Base-by-base conservation (phyloP, 2,329 filamentous ascomycete genomes). In the Claviceps quebecensis region DNA sequence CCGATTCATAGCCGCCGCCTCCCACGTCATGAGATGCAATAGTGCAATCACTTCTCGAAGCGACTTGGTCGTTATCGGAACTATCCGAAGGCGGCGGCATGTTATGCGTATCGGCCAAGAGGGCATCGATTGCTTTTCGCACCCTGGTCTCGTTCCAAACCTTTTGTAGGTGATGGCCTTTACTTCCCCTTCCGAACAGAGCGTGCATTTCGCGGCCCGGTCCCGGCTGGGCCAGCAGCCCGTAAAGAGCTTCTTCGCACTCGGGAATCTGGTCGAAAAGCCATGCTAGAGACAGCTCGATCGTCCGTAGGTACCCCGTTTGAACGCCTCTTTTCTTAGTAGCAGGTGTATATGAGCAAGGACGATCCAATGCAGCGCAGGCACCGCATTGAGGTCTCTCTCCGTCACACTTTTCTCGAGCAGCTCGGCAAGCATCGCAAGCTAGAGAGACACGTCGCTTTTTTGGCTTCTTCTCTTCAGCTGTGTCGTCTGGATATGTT, bases 281-380 rank as follows among this genome's bases (percentile, higher is more conserved):
- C 71, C 81, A 81, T 13, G 81, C 82, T 51, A 86, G 72, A 9
- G 82, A 76, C 44, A 85, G 65, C 64, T 90, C 86, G 17, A 90
- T 70, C 0, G 83, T 84, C 37, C 84, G 77, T 51, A 90, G 83
- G 60, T 89, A 88, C 16, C 86, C 86, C n/a, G 86, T 86, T 58
- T 85, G 85, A 11, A 90, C 79, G 4, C 86, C 86, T 56, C 86
- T 75, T 64, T 88, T 88, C 66, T 87, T 87, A 7, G 83, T 80
- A 50, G 80, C 81, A 50, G 83, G 76, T 55, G 84, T 80, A 63
- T 89, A 90, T 16, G 82, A 81, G 63, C 86, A 90, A 37, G 72
- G 64, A 47, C 84, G 74, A 50, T 76, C 78, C 54, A 83, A 77
- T 4, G 76, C 70, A 6, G 73, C 72, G 66, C 85, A 88, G 2